Evolutionary conservation across 2,329 filamentous ascomycete species (phyloP), one percentile per base, ranked within the genome.

Genomic region (Apiospora phragmitis): DNA sequence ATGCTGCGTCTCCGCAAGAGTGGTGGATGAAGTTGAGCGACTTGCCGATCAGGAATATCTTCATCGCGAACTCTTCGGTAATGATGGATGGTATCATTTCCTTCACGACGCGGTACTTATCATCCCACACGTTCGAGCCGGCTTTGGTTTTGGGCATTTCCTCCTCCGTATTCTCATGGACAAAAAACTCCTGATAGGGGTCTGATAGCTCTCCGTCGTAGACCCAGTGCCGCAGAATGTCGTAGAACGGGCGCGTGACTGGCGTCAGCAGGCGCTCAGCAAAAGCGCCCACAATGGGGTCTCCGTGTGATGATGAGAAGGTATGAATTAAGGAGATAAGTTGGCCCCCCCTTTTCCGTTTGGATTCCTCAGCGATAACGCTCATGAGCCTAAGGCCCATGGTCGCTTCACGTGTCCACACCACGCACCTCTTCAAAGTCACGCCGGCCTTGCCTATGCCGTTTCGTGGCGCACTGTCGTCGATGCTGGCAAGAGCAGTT

Each of bases 121-220:
- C 94, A 80, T 98, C 95, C 96, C 96, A 99, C 1, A 98, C 95
- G 74, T 95, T 98, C 47, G 92, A 93, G 32, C 90, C 92, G 67
- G 84, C 84, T 75, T 85, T 87, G 67, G 71, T 86, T 84, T 72
- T 89, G 41, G 78, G 70, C 69, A 80, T 75, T 41, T 85, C 82
- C 65, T 83, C 82, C 6, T 89, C 86, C 68, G 91, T 89, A 75
- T 95, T 94, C 79, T 98, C 94, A 26, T 91, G 91, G 26, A 99
- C 95, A 77, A 99, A 98, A 82, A 99, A 99, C 78, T 99, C 96
- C 70, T 91, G 88, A 77, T 95, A 98, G 0, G 97, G 96, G 81
- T 99, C 96, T n/a, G 94, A 94, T 18, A 99, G 87, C 84, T 99
- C 97, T 72, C 96, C 96, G 77, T 99, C 95, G 78, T 99, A 99